Conservation (phyloP, 2,329 filamentous ascomycete genomes). For the Albifimbria verrucaria region DNA sequence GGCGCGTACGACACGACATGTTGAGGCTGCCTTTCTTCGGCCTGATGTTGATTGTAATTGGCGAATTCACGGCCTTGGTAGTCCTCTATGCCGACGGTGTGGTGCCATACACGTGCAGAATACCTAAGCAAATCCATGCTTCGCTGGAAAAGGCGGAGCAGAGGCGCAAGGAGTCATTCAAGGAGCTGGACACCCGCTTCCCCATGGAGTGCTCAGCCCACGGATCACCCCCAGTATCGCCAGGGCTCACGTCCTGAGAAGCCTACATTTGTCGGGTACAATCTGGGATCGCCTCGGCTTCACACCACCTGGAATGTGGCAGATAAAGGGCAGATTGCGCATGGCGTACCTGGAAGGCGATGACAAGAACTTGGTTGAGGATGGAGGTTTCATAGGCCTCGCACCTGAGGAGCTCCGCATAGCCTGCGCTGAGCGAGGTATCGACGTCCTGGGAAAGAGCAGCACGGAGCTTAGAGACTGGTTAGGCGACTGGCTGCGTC, state of each 20-base stretch:
- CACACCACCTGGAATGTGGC: slow-evolving; percentile 49
- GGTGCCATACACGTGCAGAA: slow-evolving; percentile 78
- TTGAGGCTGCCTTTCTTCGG: slow-evolving; percentile 76
- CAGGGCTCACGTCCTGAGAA: slow-evolving; percentile 36
- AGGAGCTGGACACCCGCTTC: slow-evolving; percentile 30
- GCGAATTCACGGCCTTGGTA: slow-evolving; percentile 81
- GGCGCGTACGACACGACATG: slow-evolving; percentile 68
- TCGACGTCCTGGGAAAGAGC: slow-evolving; percentile 53
- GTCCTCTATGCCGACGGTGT: slow-evolving; percentile 67
- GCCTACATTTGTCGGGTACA: slow-evolving; percentile 40
- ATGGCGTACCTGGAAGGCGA: slow-evolving; percentile 67
- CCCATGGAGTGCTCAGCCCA: slow-evolving; percentile 32
- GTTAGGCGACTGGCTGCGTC: slow-evolving; percentile 46
- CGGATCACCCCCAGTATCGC: slow-evolving; percentile 25
- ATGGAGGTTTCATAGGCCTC: slow-evolving; percentile 57
- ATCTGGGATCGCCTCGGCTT: slow-evolving; percentile 50
- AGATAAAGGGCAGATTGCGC: slow-evolving; percentile 47
- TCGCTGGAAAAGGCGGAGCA: slow-evolving; percentile 54
- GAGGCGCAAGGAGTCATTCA: slow-evolving; percentile 47
- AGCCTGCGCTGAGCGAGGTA: slow-evolving; percentile 68
- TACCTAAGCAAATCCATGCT: slow-evolving; percentile 68
- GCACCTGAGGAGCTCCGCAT: slow-evolving; percentile 62
- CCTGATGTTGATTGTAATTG: slow-evolving; percentile 71
- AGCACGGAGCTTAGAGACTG: slow-evolving; percentile 51
- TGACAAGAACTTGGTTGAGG: slow-evolving; percentile 62